Evolutionary conservation across 768 basidiomycete genomes (phyloP).

Genomic region (Tulasnella sp.): DNA sequence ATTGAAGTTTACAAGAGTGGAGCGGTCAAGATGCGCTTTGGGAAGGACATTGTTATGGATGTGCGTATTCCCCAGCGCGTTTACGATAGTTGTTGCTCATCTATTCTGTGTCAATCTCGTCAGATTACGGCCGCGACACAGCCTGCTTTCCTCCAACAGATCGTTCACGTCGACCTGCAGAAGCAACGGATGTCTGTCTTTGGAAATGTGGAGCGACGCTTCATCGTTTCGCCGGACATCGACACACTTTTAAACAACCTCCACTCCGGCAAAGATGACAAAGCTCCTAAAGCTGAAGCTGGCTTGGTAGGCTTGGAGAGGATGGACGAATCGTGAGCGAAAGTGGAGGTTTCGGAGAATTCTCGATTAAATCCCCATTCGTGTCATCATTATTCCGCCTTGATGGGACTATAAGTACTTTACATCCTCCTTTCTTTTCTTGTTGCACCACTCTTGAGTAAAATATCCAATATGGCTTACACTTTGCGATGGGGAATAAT

Average conservation of each 20-base stretch:
- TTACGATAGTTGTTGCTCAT: constrained; percentile 13
- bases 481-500: constrained; percentile 66
- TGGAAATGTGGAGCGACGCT: constrained; percentile 81
- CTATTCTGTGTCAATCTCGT: neutral
- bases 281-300: constrained; percentile 1
- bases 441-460: neutral
- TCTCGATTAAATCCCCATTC: constrained; percentile 2
- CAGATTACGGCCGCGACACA: constrained; percentile 77
- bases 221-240: constrained; percentile 76
- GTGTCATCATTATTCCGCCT: neutral
- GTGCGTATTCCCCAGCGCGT: constrained; percentile 38
- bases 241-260: constrained; percentile 63
- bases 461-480: neutral
- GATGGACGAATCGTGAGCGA: constrained; percentile 6
- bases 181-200: constrained; percentile 59
- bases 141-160: constrained; percentile 83
- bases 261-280: constrained; percentile 32
- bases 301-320: constrained; percentile 12
- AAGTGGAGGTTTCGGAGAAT: neutral
- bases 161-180: constrained; percentile 58
- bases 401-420: neutral
- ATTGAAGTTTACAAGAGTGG: constrained; percentile 82
- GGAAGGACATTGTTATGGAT: constrained; percentile 73
- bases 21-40: constrained; percentile 74
- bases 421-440: neutral